These are phyloP conservation scores for Arthrobotrys iridis DNA, from an alignment of 2,329 filamentous ascomycete species.

Conservation along the genomic window DNA sequence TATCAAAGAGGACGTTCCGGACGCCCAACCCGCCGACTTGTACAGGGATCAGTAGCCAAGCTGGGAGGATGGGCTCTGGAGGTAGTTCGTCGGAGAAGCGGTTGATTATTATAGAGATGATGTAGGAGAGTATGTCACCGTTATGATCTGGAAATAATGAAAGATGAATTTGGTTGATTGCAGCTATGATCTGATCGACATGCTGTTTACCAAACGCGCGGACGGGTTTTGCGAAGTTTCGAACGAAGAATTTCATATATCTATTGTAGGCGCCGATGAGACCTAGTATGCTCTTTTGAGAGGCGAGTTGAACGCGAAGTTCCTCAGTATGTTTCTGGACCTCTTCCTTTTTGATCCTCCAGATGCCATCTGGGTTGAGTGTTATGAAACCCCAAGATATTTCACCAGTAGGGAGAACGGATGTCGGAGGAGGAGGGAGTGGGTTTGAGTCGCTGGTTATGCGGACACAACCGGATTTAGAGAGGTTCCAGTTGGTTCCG, in stretches of 20 bases:
- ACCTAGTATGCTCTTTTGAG: conserved; percentile 67
- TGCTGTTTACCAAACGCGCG: conserved; percentile 68
- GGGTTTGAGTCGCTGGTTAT: conserved; percentile 4
- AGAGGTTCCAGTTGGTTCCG: conserved; percentile 69
- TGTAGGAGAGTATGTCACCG: conserved; percentile 67
- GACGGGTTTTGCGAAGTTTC: conserved; percentile 68
- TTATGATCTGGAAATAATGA: conserved; percentile 64
- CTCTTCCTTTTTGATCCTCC: conserved; percentile 70
- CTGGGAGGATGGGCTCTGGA: conserved; percentile 62
- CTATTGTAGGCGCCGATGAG: conserved; percentile 71
- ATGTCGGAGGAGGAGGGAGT: neutral
- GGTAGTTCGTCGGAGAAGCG: conserved; percentile 63
- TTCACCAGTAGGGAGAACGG: conserved; percentile 66
- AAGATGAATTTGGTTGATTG: conserved; percentile 67
- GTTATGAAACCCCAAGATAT: conserved; percentile 71
- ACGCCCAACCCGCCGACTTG: conserved; percentile 65
- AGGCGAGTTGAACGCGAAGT: conserved; percentile 69
- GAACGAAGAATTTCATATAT: conserved; percentile 66
- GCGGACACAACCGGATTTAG: conserved; percentile 67
- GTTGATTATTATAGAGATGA: conserved; percentile 66
- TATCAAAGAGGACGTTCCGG: conserved; percentile 63
- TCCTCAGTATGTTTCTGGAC: conserved; percentile 71
- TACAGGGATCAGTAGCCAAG: conserved; percentile 65
- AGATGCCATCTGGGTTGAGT: conserved; percentile 67
- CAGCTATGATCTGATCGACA: conserved; percentile 68